Evolutionary conservation across 2,329 filamentous ascomycete genomes (phyloP).

Genomic region (Thelonectria blattea): DNA sequence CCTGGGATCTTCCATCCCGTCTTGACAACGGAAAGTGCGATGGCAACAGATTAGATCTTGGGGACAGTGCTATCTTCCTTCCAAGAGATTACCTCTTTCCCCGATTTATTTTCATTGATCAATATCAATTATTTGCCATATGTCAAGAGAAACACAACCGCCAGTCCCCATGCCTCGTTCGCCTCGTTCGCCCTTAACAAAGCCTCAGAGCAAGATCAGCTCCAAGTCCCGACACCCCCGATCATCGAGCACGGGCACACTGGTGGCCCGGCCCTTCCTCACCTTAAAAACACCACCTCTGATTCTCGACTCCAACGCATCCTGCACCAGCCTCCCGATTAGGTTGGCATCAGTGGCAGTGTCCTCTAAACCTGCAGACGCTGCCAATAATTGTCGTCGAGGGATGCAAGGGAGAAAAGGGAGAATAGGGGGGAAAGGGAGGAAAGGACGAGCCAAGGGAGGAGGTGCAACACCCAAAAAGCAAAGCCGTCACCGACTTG

Average conservation of each 20-base stretch:
- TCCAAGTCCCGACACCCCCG: not conserved
- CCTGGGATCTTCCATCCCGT: no score
- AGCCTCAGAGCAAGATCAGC: not conserved
- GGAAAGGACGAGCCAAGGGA: conserved; percentile 4
- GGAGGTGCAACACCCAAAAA: conserved; percentile 25
- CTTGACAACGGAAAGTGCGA: no score
- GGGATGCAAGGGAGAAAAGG: not conserved
- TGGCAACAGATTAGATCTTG: no score
- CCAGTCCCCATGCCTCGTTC: not conserved
- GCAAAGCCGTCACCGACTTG: conserved; percentile 19
- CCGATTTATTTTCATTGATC: no score
- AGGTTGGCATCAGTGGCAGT: conserved; percentile 26
- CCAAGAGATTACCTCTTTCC: no score
- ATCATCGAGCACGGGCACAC: conserved; percentile 1
- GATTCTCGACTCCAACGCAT: conserved; percentile 19
- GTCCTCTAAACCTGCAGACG: conserved; percentile 15
- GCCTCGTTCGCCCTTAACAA: not conserved
- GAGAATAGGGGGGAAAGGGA: not conserved
- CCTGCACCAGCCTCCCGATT: conserved; percentile 33
- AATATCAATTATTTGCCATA: no score
- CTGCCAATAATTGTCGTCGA: not conserved
- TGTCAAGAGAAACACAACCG: no score
- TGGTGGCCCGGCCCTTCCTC: conserved; percentile 18
- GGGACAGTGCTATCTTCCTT: no score
- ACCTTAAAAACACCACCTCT: conserved; percentile 12